Conservation (phyloP, 192 early-diverging fungal genomes). For the Phycomyces blakesleeanus region DNA sequence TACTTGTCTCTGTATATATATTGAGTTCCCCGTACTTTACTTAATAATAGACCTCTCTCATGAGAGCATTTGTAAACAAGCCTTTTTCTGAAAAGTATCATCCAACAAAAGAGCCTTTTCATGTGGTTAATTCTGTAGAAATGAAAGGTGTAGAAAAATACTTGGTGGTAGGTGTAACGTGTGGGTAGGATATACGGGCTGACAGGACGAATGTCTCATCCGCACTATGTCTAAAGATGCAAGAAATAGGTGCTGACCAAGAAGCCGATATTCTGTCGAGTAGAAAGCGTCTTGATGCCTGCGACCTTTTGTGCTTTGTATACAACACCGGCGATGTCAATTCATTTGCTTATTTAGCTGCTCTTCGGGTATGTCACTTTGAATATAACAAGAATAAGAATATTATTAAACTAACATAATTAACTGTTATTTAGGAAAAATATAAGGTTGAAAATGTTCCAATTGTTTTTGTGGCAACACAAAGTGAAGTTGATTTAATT, state of each 20-base stretch:
- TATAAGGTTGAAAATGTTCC: conserved; percentile 84
- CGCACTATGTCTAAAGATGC: conserved; percentile 56
- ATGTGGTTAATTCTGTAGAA: conserved; percentile 93
- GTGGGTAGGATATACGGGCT: background rate
- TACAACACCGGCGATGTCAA: conserved; percentile 92
- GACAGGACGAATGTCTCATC: background rate
- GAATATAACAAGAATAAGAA: background rate
- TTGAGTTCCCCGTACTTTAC: no score
- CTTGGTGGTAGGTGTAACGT: conserved; percentile 64
- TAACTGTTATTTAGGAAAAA: conserved; percentile 50
- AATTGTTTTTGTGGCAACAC: conserved; percentile 90
- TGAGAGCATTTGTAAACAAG: conserved; percentile 84
- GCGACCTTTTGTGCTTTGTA: conserved; percentile 91
- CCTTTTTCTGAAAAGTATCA: conserved; percentile 71
- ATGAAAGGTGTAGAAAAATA: conserved; percentile 93
- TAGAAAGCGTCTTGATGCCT: conserved; percentile 78
- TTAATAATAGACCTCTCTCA: conserved; percentile 58
- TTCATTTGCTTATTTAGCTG: conserved; percentile 90
- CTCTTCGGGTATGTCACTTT: conserved; percentile 58
- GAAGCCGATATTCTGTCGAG: conserved; percentile 90
- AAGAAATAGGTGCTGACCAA: conserved; percentile 84
- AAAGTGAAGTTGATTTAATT: conserved; percentile 89
- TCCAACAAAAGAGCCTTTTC: conserved; percentile 72
- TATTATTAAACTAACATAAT: background rate
- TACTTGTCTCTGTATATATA: no score